These are phyloP conservation scores for Ophiostoma ulmi DNA, from an alignment of 2,329 filamentous ascomycete species.

Conservation along the genomic window DNA sequence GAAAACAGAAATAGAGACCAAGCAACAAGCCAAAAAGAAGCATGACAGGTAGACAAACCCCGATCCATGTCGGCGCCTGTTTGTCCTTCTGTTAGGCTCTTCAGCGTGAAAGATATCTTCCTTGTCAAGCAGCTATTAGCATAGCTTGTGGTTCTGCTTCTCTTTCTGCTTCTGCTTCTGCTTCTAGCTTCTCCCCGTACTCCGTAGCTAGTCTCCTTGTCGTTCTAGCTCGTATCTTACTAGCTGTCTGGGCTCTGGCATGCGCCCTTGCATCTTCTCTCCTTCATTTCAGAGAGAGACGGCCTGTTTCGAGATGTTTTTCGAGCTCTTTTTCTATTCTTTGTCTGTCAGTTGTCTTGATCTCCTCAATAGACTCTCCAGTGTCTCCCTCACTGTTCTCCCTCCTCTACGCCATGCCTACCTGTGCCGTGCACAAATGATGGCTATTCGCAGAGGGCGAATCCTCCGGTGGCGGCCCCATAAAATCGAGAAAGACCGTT, in stretches of 20 bases:
- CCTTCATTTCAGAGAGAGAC: not conserved
- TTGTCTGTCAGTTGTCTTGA: not conserved
- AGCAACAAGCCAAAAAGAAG: constrained; percentile 15
- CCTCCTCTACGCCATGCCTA: not conserved
- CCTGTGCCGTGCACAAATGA: constrained; percentile 12
- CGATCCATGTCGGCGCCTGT: constrained; percentile 16
- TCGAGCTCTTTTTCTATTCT: not conserved
- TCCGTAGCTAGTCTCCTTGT: not conserved
- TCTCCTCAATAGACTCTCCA: not conserved
- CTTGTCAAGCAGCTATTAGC: not conserved
- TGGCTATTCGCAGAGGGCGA: constrained; percentile 36
- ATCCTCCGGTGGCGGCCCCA: constrained; percentile 45
- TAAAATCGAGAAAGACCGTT: constrained; percentile 44
- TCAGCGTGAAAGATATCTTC: not conserved
- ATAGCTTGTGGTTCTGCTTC: not conserved
- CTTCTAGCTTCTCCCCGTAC: constrained; percentile 6
- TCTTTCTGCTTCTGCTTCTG: not conserved
- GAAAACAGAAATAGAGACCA: not conserved
- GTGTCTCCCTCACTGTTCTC: not conserved
- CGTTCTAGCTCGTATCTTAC: not conserved
- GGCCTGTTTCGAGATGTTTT: constrained; percentile 2
- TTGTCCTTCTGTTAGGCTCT: not conserved
- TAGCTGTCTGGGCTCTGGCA: constrained; percentile 9
- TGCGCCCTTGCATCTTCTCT: constrained; percentile 1
- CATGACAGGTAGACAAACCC: constrained; percentile 14